phyloP scores from a whole-genome alignment of 169 alveolate species.

The Plasmodium billcollinsi region DNA sequence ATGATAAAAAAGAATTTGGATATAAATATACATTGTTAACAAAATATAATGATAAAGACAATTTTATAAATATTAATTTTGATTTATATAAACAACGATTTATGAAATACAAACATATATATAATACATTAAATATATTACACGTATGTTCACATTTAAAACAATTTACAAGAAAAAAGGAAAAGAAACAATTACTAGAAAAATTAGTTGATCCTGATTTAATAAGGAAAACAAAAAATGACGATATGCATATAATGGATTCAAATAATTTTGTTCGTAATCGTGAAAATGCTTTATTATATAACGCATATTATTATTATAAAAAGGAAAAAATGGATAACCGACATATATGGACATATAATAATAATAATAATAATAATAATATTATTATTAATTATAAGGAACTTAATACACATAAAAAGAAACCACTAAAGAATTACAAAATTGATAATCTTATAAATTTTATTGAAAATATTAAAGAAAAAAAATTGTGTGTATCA shows the following conservation, averaged over 20 bases:
- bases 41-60: conserved; percentile 30
- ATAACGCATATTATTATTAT: conserved; percentile 5
- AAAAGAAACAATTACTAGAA: neutral
- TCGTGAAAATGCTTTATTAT: conserved; percentile 34
- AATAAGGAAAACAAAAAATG: neutral
- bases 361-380: neutral
- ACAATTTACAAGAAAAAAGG: neutral
- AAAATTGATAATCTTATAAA: conserved; percentile 30
- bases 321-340: neutral
- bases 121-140: conserved; percentile 40
- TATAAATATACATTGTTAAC: conserved; percentile 39
- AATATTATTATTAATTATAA: too few relatives aligned
- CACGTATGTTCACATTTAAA: conserved; percentile 34
- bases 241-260: neutral
- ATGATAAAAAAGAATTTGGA: conserved; percentile 34
- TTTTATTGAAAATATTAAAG: conserved; percentile 57
- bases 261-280: conserved; percentile 26
- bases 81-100: conserved; percentile 42
- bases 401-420: neutral
- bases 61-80: conserved; percentile 6
- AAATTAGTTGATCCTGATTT: neutral
- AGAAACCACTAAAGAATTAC: neutral
- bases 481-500: conserved; percentile 6
- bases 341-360: neutral
- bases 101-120: conserved; percentile 58